A percentile compares a stretch with the other conserved stretches of the same genome.
Evolutionary conservation across 805 yeast species (phyloP).

Genomic region (Yamadazyma akitaensis): DNA sequence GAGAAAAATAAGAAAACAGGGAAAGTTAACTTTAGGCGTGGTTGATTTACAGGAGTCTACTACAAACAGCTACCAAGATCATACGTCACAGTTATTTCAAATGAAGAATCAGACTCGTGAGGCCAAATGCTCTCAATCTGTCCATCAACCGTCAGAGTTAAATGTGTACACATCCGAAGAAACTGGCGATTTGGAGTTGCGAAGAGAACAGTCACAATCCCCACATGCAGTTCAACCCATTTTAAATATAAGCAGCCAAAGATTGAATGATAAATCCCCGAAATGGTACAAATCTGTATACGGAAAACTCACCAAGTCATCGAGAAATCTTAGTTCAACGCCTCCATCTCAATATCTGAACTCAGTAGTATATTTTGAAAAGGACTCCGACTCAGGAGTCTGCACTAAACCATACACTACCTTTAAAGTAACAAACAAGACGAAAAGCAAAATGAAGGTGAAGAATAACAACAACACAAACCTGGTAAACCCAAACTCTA

Average conservation of each 20-base stretch:
- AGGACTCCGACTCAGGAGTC: neutral
- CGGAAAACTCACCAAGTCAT: neutral
- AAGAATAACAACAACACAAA: neutral
- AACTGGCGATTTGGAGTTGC: neutral
- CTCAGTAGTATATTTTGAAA: neutral
- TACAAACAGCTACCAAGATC: neutral
- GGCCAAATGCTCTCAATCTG: neutral
- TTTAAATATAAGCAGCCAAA: neutral
- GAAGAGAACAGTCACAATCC: neutral
- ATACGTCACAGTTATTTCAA: neutral
- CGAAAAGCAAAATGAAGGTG: neutral
- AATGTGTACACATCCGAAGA: neutral
- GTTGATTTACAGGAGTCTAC: neutral
- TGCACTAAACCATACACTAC: neutral
- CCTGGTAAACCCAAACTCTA: neutral
- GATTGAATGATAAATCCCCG: neutral
- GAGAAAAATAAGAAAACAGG: neutral
- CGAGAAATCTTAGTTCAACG: neutral
- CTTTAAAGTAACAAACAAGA: neutral
- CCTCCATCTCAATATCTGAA: neutral
- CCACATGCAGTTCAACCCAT: neutral
- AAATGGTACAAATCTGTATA: neutral
- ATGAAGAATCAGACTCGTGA: neutral
- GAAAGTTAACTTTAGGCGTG: neutral
- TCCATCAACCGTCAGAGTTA: neutral